These are phyloP conservation scores for Aegilops speltoides DNA, from an alignment of 176 grass and related monocot genomes.

Conservation along the genomic window DNA sequence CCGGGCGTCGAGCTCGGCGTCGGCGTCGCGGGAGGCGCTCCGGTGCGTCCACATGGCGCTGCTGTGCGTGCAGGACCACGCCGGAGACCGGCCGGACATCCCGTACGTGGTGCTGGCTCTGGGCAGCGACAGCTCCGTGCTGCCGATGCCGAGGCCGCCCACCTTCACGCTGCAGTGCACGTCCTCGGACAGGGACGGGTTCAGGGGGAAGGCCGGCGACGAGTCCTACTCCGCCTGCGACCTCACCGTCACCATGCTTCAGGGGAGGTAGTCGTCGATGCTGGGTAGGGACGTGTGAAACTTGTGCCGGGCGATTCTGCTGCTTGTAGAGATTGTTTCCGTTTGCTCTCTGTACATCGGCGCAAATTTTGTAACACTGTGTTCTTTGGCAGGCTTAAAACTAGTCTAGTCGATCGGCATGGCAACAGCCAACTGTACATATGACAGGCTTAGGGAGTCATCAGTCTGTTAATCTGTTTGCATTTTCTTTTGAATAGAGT, in stretches of 20 bases:
- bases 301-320: not conserved
- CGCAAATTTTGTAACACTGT: not conserved
- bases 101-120: slow-evolving; percentile 54
- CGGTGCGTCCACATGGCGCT: slow-evolving; percentile 65
- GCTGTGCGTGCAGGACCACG: slow-evolving; percentile 85
- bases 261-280: slow-evolving; percentile 41
- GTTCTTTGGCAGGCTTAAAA: not conserved
- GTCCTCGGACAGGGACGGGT: not conserved
- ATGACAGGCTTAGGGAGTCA: not conserved
- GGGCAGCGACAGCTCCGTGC: slow-evolving; percentile 36
- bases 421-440: not conserved
- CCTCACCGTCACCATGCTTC: slow-evolving; percentile 44
- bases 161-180: slow-evolving; percentile 56
- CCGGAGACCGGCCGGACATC: slow-evolving; percentile 68
- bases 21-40: slow-evolving; percentile 18
- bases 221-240: slow-evolving; percentile 38
- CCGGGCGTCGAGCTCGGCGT: slow-evolving; percentile 10
- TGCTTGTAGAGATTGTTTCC: not conserved
- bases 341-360: not conserved
- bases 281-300: too few relatives aligned
- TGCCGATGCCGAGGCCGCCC: slow-evolving; percentile 57
- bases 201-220: not conserved
- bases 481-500: too few relatives aligned
- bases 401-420: not conserved
- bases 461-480: too few relatives aligned